phyloP scores from a whole-genome alignment of 768 basidiomycete species.

The Cystofilobasidium macerans region DNA sequence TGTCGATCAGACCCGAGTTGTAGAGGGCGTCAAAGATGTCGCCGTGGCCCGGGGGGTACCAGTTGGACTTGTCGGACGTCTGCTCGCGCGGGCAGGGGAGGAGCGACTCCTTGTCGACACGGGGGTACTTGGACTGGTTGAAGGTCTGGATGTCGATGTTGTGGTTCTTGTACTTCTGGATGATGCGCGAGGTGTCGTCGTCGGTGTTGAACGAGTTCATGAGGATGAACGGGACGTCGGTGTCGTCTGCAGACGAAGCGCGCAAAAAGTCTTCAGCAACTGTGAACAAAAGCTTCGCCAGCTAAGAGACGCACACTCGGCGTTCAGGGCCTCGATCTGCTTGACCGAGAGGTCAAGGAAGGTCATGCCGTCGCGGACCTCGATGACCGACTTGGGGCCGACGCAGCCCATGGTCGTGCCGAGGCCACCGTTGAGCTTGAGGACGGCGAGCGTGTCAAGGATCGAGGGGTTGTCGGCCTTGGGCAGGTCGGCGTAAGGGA shows the following conservation, averaged over 20 bases:
- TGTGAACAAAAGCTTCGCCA: not conserved
- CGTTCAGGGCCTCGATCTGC: constrained; percentile 86
- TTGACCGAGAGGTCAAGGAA: constrained; percentile 90
- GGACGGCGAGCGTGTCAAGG: constrained; percentile 84
- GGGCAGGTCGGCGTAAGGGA: constrained; percentile 66
- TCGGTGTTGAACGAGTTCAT: constrained; percentile 99
- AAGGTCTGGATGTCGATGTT: constrained; percentile 73
- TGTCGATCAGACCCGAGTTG: constrained; percentile 82
- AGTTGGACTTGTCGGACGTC: constrained; percentile 73
- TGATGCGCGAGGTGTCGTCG: constrained; percentile 88
- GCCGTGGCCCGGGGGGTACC: constrained; percentile 97
- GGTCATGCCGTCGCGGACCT: constrained; percentile 92
- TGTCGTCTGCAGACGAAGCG: constrained; percentile 41
- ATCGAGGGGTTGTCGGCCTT: constrained; percentile 50
- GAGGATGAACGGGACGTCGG: constrained; percentile 91
- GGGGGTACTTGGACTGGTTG: constrained; percentile 89
- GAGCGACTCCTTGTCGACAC: constrained; percentile 78
- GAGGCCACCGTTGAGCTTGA: constrained; percentile 89
- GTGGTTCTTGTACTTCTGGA: constrained; percentile 90
- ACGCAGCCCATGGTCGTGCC: constrained; percentile 45
- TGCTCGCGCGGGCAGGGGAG: constrained; percentile 69
- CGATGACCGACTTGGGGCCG: constrained; percentile 79
- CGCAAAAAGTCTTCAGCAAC: not conserved
- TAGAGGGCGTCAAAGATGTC: constrained; percentile 84
- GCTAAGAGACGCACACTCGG: constrained; percentile 39